Evolutionary conservation across 768 basidiomycete species (phyloP), one percentile per base, ranked within the genome.

Genomic region (Russula vinacea): DNA sequence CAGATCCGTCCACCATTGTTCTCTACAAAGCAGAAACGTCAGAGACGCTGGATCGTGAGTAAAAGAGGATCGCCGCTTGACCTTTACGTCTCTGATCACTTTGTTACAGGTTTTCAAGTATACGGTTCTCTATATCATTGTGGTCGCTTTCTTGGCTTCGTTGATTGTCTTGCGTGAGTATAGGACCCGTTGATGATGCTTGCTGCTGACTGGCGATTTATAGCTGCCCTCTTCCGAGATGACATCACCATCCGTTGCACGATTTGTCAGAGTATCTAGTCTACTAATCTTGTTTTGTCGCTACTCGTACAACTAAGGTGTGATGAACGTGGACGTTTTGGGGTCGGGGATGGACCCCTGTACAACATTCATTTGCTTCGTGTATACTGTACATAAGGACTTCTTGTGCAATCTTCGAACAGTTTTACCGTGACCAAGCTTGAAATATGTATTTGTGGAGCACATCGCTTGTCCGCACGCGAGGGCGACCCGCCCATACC

Each of bases 1-100:
- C 94, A 95, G 76, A 96, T 96, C 66, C 89, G 93, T 42, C 81
- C 94, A 24, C 94, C 94, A 13, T 80, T 98, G 62, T 98, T 94
- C 81, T 94, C 92, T 14, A 91, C 90, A 60, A 94, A 95, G 77
- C 93, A 95, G 77, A 92, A 93, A 78, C 82, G 90, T 68, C 91
- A 94, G 73, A 83, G 95, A 62, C 80, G 95, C 70, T 94, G 91
- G 90, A 96, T 96, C 71, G 89, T 89, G 69, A 67, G 83, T 79
- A 32, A 29, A 17, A 14, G 19, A 62, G 39, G 32, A 35, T 37
- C 7, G 47, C 58, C 45, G 9, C 37, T 55, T 29, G 44, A 29
- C 19, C 67, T 59, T 13, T 33, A 39, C 39, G 19, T 40, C 17
- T 33, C 60, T 29, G 61, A 35, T 33, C 22, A 19, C 5, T 45